These are phyloP conservation scores for Fraxinus ornus DNA, from an alignment of 305 asterid species.

Conservation along the genomic window DNA sequence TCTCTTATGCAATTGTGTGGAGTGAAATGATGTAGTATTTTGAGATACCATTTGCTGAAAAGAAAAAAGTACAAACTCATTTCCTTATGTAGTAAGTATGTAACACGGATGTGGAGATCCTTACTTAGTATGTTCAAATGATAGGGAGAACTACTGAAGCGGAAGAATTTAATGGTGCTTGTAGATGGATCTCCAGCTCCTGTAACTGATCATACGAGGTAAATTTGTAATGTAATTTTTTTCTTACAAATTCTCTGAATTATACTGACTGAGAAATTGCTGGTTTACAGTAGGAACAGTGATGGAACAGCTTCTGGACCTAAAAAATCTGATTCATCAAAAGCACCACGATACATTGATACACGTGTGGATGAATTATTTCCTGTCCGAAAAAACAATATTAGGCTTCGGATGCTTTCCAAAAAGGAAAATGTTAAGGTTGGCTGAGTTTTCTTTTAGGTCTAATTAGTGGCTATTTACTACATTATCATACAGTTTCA, in stretches of 20 bases:
- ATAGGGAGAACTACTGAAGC: slow-evolving; percentile 83
- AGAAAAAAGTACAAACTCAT: neutral
- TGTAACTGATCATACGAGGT: slow-evolving; percentile 43
- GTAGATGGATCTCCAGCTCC: slow-evolving; percentile 53
- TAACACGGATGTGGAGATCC: neutral
- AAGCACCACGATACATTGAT: slow-evolving; percentile 52
- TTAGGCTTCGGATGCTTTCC: slow-evolving; percentile 45
- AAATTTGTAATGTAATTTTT: slow-evolving; percentile 6
- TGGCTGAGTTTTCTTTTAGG: slow-evolving; percentile 13
- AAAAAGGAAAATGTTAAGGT: slow-evolving; percentile 65
- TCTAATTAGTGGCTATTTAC: slow-evolving; percentile 3
- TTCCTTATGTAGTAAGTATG: neutral
- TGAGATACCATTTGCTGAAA: slow-evolving; percentile 24
- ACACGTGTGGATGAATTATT: slow-evolving; percentile 66
- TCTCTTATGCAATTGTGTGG: neutral
- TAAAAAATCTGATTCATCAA: slow-evolving; percentile 50
- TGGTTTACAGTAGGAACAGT: slow-evolving; percentile 39
- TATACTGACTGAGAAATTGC: slow-evolving; percentile 6
- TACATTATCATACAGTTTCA: neutral
- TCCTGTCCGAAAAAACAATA: slow-evolving; percentile 68
- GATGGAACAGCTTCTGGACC: slow-evolving; percentile 47
- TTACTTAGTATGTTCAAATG: slow-evolving; percentile 15
- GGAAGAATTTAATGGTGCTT: slow-evolving; percentile 38
- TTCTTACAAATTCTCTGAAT: neutral
- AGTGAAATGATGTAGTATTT: neutral